phyloP scores from a whole-genome alignment of 371 early-diverging fungal genomes.

The Haplosporangium sp. region DNA sequence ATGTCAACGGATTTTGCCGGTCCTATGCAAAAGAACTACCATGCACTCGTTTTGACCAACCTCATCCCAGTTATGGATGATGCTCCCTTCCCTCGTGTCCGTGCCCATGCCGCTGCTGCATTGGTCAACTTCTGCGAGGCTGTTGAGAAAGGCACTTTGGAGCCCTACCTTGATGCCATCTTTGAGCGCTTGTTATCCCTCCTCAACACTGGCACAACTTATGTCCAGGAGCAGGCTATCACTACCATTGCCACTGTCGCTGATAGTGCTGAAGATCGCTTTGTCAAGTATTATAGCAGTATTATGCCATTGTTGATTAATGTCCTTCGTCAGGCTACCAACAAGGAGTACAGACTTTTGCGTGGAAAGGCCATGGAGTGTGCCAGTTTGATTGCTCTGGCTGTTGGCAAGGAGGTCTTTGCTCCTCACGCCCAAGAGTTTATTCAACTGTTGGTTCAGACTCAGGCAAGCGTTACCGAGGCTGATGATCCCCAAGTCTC shows the following conservation, averaged over 20 bases:
- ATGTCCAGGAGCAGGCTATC: conserved; percentile 97
- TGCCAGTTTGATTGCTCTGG: conserved; percentile 89
- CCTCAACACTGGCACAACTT: conserved; percentile 83
- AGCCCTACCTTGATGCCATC: conserved; percentile 90
- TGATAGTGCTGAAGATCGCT: conserved; percentile 90
- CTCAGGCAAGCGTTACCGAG: conserved; percentile 84
- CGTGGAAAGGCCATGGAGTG: conserved; percentile 97
- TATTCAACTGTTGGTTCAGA: conserved; percentile 81
- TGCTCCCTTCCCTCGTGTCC: conserved; percentile 75
- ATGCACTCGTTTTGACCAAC: conserved; percentile 78
- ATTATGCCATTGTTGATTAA: conserved; percentile 95
- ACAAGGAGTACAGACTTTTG: conserved; percentile 88
- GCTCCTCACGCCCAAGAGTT: conserved; percentile 81
- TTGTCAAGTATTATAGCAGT: conserved; percentile 87
- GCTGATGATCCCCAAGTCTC: conserved; percentile 92
- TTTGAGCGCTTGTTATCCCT: conserved; percentile 88
- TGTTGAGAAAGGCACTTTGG: conserved; percentile 79
- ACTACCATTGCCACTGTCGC: conserved; percentile 98
- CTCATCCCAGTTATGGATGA: conserved; percentile 94
- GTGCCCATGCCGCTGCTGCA: conserved; percentile 96
- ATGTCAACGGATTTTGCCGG: conserved; percentile 97
- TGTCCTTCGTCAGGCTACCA: conserved; percentile 84
- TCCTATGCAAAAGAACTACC: conserved; percentile 83
- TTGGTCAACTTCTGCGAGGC: conserved; percentile 97
- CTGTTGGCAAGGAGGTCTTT: conserved; percentile 92